Base-by-base conservation (phyloP, 495 filamentous ascomycete species). In the Xylaria cubensis region DNA sequence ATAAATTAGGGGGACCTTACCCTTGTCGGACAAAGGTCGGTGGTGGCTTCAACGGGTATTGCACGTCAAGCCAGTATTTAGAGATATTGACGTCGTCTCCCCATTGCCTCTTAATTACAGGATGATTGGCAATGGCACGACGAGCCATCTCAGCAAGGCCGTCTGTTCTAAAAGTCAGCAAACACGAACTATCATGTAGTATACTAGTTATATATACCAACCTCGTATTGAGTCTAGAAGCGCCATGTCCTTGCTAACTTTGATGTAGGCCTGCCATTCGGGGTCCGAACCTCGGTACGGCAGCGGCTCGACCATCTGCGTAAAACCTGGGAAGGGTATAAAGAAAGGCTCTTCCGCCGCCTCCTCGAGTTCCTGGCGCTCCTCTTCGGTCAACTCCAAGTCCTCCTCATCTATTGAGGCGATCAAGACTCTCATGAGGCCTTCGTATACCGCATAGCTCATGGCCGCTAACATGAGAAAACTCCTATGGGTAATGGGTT, bases 211-310 rank as follows among this genome's bases (percentile, higher is more conserved):
- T 36, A 24, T 42, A 24, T 5, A 64, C 84, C 67, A 78, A 92
- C 90, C 73, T 79, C 82, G 82, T 24, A 93, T 83, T 21, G 77
- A 76, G 41, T 80, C 72, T 34, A 87, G 73, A 66, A 85, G 80
- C 39, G 85, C 74, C 24, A 73, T 75, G 75, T 94, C 84, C 34
- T 83, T 82, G 29, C 87, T 85, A 26, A 93, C 81, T 48, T 85
- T 86, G 24, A 88, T 74, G 72, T 92, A 94, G 56, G 85, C 82
- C 74, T 87, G 83, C 91, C 91, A 94, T 78, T 94, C 93, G 4
- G 92, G 91, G 76, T 92, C 90, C 3, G 81, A 85, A 32, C 84
- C 82, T 29, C 84, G 82, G 78, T 94, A 95, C 17, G 81, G 81
- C 34, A 72, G 51, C 15, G 77, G 77, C 0, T 75, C 71, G 80